Evolutionary conservation across 306 rosid species (phyloP).

Genomic region (Datisca glomerata): DNA sequence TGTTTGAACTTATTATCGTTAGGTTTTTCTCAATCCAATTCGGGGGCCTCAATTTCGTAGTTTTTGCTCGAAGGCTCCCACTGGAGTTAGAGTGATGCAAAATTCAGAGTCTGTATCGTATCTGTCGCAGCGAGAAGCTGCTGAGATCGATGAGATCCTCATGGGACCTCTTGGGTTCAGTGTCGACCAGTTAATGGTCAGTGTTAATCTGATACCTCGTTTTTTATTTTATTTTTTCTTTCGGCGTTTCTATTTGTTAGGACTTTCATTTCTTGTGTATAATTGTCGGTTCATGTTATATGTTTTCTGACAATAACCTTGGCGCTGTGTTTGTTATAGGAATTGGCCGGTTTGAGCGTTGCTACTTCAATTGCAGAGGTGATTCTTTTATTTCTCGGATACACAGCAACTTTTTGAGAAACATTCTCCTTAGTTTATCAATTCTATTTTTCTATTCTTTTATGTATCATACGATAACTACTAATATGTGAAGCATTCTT

Average conservation of each 20-base stretch:
- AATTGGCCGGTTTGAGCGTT: slow-evolving; percentile 94
- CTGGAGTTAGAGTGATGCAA: slow-evolving; percentile 24
- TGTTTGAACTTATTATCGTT: slow-evolving; percentile 1
- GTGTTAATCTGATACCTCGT: slow-evolving; percentile 3
- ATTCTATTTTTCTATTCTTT: too few relatives aligned
- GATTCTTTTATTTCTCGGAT: too few relatives aligned
- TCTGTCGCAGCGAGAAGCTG: slow-evolving; percentile 70
- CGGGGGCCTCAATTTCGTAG: slow-evolving; percentile 26
- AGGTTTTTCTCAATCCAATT: slow-evolving; percentile 30
- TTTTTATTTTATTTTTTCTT: neutral
- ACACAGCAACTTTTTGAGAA: too few relatives aligned
- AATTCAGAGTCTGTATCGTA: slow-evolving; percentile 45
- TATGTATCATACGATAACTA: too few relatives aligned
- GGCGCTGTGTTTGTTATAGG: slow-evolving; percentile 29
- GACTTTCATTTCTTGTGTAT: neutral
- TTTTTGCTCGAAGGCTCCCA: slow-evolving; percentile 19
- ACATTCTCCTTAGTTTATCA: too few relatives aligned
- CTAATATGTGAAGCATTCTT: too few relatives aligned
- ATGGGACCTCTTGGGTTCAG: slow-evolving; percentile 96
- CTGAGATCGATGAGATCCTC: slow-evolving; percentile 77
- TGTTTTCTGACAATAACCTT: slow-evolving; percentile 1
- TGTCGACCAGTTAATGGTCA: slow-evolving; percentile 86
- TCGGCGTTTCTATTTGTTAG: neutral
- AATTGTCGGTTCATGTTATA: neutral
- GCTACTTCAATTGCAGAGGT: slow-evolving; percentile 87